A percentile compares a stretch with the other conserved stretches of the same genome.
Evolutionary conservation across 1,284 basidiomycete genomes (phyloP).

Genomic region (Boletellus deceptivus): DNA sequence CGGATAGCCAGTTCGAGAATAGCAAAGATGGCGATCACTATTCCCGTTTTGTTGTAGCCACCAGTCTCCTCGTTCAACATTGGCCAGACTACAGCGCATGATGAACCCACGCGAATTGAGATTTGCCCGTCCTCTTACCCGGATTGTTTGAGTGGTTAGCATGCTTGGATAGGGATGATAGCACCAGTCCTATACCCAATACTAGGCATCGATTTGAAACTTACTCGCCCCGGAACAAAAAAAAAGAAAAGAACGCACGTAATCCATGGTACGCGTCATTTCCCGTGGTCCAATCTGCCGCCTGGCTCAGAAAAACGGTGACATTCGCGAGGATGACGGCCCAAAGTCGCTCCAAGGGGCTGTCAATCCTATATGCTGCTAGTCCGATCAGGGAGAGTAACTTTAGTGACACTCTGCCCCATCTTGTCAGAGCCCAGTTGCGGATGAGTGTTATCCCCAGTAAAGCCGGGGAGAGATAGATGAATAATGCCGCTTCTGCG

Average conservation of each 20-base stretch:
- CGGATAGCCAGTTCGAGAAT: constrained; percentile 47
- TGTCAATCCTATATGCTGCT: constrained; percentile 55
- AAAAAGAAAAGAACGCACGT: constrained; percentile 43
- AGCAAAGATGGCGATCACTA: constrained; percentile 53
- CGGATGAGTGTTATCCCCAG: constrained; percentile 48
- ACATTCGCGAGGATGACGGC: constrained; percentile 57
- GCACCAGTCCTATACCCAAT: constrained; percentile 62
- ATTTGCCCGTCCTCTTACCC: constrained; percentile 37
- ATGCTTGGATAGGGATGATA: constrained; percentile 75
- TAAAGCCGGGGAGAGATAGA: constrained; percentile 65
- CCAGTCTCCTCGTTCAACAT: constrained; percentile 67
- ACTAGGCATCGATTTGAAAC: constrained; percentile 41
- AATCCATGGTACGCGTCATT: constrained; percentile 53
- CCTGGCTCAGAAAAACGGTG: constrained; percentile 50
- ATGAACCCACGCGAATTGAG: neutral
- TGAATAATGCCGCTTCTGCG: constrained; percentile 68
- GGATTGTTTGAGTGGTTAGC: constrained; percentile 82
- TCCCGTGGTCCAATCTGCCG: constrained; percentile 53
- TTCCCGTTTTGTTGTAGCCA: constrained; percentile 70
- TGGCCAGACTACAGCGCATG: constrained; percentile 65
- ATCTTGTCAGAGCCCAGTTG: constrained; percentile 44
- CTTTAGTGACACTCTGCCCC: constrained; percentile 50
- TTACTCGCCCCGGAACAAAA: neutral
- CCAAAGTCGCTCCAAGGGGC: constrained; percentile 56
- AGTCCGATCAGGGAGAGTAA: constrained; percentile 58